Base-by-base conservation (phyloP, 352 stramenopile genomes). In the Globisporangium iwayamae region DNA sequence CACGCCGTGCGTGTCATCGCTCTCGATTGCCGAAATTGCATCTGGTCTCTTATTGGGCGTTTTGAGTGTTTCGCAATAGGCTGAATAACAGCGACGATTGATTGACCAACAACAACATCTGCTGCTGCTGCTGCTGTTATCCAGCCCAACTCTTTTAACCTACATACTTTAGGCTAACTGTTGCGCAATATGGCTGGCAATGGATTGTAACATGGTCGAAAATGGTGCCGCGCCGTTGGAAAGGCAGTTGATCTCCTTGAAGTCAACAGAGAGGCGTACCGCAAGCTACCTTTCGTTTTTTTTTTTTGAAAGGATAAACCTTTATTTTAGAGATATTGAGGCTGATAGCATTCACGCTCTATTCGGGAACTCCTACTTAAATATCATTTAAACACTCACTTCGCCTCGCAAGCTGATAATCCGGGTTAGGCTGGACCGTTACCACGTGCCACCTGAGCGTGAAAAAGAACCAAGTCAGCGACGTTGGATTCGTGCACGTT, bases 401-500 rank as follows among this genome's bases (percentile, higher is more conserved):
- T 28, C 25, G 1, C 25, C 25, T 28, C 25, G 2, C 25, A 36
- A n/a, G 13, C 25, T 11, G 28, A 28, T 25, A 62, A n/a, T 13
- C 3, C 5, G 11, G 39, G 56, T 41, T 18, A 20, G 8, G 3
- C 18, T 54, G 18, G 46, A 36, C 36, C n/a, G 50, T 60, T 59
- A 59, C 60, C 52, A 38, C 59, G 41, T 43, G 20, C 54, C 54
- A 36, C 36, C 34, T 60, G 59, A 51, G 18, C 41, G 13, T 18
- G 60, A 66, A 55, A 66, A 66, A 60, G 60, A 66, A 66, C 51
- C 60, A 14, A 45, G 30, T 18, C 2, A 2, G 45, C 48, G 58
- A 63, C 58, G 59, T 65, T 48, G 59, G 59, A 47, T 39, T 65
- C 59, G 47, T 56, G 47, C 59, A 65, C 59, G 59, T 65, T 58